Evolutionary conservation across 1,284 basidiomycete species (phyloP).

Genomic region (Pholiota adiposa): DNA sequence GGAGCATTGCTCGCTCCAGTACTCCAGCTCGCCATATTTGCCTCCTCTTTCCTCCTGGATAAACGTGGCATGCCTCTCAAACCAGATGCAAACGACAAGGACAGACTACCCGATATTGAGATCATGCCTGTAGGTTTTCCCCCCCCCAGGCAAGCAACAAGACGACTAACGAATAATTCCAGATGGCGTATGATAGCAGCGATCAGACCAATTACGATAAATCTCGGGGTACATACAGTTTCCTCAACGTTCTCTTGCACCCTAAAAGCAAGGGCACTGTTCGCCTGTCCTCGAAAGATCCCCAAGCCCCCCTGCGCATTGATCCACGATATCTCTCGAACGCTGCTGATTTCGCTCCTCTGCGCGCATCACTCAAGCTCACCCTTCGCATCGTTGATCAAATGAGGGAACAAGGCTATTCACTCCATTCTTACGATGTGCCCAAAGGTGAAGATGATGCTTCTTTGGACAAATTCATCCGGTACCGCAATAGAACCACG

Average conservation of each 20-base stretch:
- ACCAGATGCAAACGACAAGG: neutral
- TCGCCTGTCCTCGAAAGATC: constrained; percentile 4
- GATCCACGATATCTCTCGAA: constrained; percentile 58
- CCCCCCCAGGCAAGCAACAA: neutral
- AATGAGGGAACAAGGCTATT: constrained; percentile 9
- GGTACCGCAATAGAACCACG: constrained; percentile 24
- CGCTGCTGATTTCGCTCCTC: constrained; percentile 56
- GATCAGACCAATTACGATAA: constrained; percentile 4
- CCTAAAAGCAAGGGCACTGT: constrained; percentile 15
- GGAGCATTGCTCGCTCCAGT: constrained; percentile 11
- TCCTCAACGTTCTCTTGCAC: constrained; percentile 11
- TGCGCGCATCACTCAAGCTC: constrained; percentile 57
- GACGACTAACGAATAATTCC: neutral
- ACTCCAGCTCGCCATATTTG: constrained; percentile 13
- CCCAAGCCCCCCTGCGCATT: constrained; percentile 8
- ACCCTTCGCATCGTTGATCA: constrained; percentile 50
- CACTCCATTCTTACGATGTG: neutral
- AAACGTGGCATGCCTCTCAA: constrained; percentile 6
- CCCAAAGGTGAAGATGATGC: constrained; percentile 6
- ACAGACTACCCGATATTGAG: constrained; percentile 11
- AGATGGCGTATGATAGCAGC: constrained; percentile 15
- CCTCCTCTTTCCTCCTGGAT: constrained; percentile 11
- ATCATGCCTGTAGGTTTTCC: constrained; percentile 12
- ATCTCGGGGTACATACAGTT: constrained; percentile 9
- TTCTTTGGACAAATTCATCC: constrained; percentile 36